Conservation (phyloP, 306 rosid species). For the Cicer yamashitae region DNA sequence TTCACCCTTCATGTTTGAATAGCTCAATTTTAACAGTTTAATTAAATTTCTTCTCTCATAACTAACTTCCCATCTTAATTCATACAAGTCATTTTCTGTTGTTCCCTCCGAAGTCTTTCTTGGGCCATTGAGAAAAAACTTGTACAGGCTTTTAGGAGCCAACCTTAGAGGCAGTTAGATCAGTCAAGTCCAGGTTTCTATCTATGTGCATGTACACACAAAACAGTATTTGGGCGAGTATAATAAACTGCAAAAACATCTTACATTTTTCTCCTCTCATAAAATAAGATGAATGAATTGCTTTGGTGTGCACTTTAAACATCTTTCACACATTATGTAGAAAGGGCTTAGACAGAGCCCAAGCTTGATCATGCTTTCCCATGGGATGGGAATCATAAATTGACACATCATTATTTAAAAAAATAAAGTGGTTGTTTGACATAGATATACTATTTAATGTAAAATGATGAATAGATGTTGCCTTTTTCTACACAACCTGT, state of each 20-base stretch:
- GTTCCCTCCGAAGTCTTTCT: slow-evolving; percentile 9
- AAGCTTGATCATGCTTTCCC: not conserved
- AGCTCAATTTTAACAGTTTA: not conserved
- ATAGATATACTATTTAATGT: not conserved
- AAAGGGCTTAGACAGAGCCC: not conserved
- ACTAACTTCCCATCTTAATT: not conserved
- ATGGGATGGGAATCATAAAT: slow-evolving; percentile 2
- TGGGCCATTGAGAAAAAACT: not conserved
- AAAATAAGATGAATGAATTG: not conserved
- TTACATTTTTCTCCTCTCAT: not conserved
- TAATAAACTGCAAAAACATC: slow-evolving; percentile 1
- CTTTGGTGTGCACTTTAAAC: not conserved
- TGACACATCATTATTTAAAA: not conserved
- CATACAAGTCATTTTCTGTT: not conserved
- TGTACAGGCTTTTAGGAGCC: not conserved
- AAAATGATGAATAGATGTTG: not conserved
- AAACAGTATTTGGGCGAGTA: not conserved
- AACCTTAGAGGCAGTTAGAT: not conserved
- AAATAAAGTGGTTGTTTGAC: not conserved
- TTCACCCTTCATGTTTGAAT: not conserved
- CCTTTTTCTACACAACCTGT: not conserved
- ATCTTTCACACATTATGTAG: not conserved
- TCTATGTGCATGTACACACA: not conserved
- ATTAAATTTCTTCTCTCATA: not conserved
- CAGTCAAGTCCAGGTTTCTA: not conserved